phyloP scores from a whole-genome alignment of 352 stramenopile genomes.

The Phytopythium vexans region DNA sequence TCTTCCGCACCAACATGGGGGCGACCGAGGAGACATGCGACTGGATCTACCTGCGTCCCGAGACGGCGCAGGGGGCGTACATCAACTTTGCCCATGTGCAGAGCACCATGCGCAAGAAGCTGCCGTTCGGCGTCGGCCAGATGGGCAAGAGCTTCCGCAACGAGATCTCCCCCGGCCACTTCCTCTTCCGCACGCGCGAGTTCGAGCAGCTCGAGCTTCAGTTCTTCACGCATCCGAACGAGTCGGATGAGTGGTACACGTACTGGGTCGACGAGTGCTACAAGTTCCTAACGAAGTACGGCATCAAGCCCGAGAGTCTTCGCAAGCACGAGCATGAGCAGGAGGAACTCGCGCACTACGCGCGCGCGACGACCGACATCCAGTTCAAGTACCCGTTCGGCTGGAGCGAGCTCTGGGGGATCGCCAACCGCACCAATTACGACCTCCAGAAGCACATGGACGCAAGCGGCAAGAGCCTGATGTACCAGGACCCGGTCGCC shows the following conservation, averaged over 20 bases:
- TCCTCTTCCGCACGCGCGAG: conserved; percentile 96
- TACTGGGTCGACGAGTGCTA: conserved; percentile 94
- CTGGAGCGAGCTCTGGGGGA: conserved; percentile 95
- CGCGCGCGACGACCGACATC: conserved; percentile 95
- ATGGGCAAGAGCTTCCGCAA: conserved; percentile 99
- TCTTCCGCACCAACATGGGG: conserved; percentile 97
- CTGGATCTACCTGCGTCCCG: conserved; percentile 94
- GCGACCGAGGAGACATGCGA: conserved; percentile 85
- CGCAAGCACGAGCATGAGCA: conserved; percentile 90
- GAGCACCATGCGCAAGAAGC: conserved; percentile 88
- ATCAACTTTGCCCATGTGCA: conserved; percentile 97
- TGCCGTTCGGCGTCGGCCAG: conserved; percentile 95
- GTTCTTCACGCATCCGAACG: conserved; percentile 73
- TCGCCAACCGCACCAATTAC: conserved; percentile 95
- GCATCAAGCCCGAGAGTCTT: conserved; percentile 88
- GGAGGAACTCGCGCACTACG: conserved; percentile 96
- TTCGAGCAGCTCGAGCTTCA: conserved; percentile 98
- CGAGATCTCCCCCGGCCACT: conserved; percentile 97
- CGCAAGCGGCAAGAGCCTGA: conserved; percentile 89
- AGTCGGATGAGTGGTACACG: conserved; percentile 74
- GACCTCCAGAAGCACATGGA: conserved; percentile 96
- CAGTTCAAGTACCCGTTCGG: conserved; percentile 98
- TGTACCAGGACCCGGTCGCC: conserved; percentile 53
- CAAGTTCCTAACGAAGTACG: conserved; percentile 87
- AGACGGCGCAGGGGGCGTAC: conserved; percentile 98